A percentile compares a stretch with the other conserved stretches of the same genome.
Evolutionary conservation across 352 stramenopile species (phyloP).

Genomic region (Pythium sukuiense): DNA sequence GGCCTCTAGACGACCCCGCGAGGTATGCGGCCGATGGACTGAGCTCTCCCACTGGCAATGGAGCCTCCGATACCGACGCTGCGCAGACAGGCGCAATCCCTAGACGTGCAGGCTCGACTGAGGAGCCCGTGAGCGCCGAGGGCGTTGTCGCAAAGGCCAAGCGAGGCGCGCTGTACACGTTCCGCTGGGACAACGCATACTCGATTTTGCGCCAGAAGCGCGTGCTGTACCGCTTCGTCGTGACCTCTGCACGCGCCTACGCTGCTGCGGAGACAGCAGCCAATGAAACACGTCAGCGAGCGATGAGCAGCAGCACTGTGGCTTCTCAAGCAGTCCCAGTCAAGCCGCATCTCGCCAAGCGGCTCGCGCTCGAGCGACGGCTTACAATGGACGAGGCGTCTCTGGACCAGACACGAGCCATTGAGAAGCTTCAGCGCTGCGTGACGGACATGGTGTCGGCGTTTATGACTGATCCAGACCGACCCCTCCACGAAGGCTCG

Average conservation of each 20-base stretch:
- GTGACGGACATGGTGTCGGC: conserved; percentile 72
- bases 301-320: conserved; percentile 15
- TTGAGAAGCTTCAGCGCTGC: conserved; percentile 36
- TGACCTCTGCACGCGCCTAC: conserved; percentile 41
- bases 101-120: not conserved
- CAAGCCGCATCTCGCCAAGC: conserved; percentile 40
- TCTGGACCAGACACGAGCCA: conserved; percentile 28
- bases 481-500: conserved; percentile 73
- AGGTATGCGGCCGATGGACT: conserved; percentile 31
- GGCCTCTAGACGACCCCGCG: conserved; percentile 31
- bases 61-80: not conserved
- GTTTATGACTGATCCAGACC: conserved; percentile 69
- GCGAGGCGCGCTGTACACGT: conserved; percentile 43
- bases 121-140: conserved; percentile 32
- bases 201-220: conserved; percentile 69
- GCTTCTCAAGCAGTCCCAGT: conserved; percentile 17
- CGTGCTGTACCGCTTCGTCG: conserved; percentile 56
- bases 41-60: not conserved
- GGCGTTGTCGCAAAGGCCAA: conserved; percentile 34
- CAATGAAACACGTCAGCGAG: conserved; percentile 38
- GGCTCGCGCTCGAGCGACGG: conserved; percentile 36
- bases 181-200: conserved; percentile 80
- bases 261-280: conserved; percentile 50
- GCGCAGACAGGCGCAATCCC: not conserved
- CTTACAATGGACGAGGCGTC: conserved; percentile 27